Evolutionary conservation across 305 asterid species (phyloP).

Genomic region (Fraxinus platypoda): DNA sequence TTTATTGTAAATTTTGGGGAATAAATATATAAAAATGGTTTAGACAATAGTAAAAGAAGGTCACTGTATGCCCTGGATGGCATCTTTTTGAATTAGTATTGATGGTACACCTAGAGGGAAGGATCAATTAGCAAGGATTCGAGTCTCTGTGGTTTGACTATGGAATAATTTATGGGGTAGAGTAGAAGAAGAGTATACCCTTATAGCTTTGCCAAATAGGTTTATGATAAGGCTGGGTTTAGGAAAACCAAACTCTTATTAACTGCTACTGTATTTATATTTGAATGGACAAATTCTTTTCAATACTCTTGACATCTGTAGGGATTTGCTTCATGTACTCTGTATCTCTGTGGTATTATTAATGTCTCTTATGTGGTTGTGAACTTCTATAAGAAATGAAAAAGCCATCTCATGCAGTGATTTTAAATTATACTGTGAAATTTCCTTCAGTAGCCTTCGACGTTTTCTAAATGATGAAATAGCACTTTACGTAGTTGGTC

Average conservation of each 20-base stretch:
- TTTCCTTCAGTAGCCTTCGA: not conserved
- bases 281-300: not conserved
- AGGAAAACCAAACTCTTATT: not conserved
- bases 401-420: not conserved
- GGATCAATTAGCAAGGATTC: conserved; percentile 5
- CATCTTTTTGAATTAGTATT: not conserved
- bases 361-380: not conserved
- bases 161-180: not conserved
- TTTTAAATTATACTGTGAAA: not conserved
- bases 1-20: not conserved
- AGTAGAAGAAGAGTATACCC: not conserved
- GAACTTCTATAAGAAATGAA: not conserved
- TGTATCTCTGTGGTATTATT: not conserved
- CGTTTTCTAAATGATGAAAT: not conserved
- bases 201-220: not conserved
- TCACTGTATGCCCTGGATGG: not conserved
- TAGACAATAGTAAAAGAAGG: not conserved
- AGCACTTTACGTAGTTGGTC: not conserved
- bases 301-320: not conserved
- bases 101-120: not conserved
- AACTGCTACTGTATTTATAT: not conserved
- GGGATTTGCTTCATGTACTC: not conserved
- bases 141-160: not conserved
- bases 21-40: not conserved
- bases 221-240: not conserved